Evolutionary conservation across 2,329 filamentous ascomycete genomes (phyloP).

Genomic region (Curvularia lunata): DNA sequence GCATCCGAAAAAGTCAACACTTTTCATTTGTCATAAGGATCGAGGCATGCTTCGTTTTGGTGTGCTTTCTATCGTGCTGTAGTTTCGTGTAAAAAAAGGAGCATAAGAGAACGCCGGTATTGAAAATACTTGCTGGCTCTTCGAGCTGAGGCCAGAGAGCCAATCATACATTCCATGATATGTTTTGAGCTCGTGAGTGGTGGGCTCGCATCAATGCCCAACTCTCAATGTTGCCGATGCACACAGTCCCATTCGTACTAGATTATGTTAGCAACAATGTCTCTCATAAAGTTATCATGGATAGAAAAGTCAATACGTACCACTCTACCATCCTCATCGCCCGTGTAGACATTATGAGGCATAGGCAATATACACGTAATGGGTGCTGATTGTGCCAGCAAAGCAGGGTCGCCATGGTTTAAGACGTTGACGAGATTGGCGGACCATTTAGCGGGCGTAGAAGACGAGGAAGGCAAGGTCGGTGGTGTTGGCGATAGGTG

Average conservation of each 20-base stretch:
- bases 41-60: neutral
- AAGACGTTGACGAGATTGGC: slow-evolving; percentile 81
- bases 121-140: neutral
- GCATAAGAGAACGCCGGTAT: neutral
- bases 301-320: slow-evolving; percentile 30
- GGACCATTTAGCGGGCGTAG: slow-evolving; percentile 62
- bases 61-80: neutral
- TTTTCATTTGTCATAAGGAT: neutral
- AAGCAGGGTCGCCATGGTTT: slow-evolving; percentile 74
- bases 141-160: neutral
- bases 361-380: slow-evolving; percentile 88
- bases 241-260: slow-evolving; percentile 66
- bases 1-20: neutral
- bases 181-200: too few species aligned
- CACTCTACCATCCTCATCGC: slow-evolving; percentile 90
- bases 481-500: slow-evolving; percentile 60
- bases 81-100: neutral
- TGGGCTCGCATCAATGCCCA: too few species aligned
- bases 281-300: neutral
- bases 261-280: slow-evolving; percentile 9
- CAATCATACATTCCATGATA: neutral
- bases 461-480: slow-evolving; percentile 50
- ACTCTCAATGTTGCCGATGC: slow-evolving; percentile 49
- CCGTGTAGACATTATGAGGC: slow-evolving; percentile 85
- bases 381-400: slow-evolving; percentile 59